A percentile compares a stretch with the other conserved stretches of the same genome.
Evolutionary conservation across 257 asterid genomes (phyloP).

Genomic region (Ballota nigra): DNA sequence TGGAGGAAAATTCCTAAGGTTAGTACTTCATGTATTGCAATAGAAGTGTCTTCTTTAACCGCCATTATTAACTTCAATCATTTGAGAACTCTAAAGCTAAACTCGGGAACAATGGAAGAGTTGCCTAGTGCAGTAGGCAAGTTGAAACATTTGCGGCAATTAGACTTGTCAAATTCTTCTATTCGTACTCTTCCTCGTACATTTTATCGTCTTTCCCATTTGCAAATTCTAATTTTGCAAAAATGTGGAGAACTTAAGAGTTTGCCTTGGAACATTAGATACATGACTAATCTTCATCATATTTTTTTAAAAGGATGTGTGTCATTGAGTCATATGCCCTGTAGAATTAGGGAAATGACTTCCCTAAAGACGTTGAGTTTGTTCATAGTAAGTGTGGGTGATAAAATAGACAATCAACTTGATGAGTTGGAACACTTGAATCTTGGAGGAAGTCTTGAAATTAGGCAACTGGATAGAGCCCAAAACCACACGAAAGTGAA

Average conservation of each 20-base stretch:
- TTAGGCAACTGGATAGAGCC: too few species aligned
- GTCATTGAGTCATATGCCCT: constrained; percentile 28
- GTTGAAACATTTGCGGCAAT: too few species aligned
- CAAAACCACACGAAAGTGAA: too few species aligned
- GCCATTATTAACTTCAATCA: neutral
- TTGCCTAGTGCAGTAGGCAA: too few species aligned
- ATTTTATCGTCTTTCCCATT: neutral
- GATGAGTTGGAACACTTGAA: too few species aligned
- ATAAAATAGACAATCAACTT: too few species aligned
- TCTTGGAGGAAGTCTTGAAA: too few species aligned
- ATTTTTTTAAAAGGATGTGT: constrained; percentile 1
- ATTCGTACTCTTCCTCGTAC: neutral
- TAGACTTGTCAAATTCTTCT: neutral
- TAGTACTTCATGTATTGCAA: neutral
- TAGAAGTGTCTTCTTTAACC: neutral
- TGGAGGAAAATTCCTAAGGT: neutral
- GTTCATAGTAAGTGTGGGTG: too few species aligned
- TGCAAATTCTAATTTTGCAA: constrained; percentile 1
- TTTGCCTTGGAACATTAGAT: neutral
- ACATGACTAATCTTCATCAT: constrained; percentile 31
- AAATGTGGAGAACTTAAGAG: neutral
- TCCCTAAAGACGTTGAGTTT: too few species aligned
- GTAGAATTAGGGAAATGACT: too few species aligned
- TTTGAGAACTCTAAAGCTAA: neutral
- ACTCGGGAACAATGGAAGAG: neutral